Percentiles rank a stretch among this genome's conserved stretches.
Evolutionary conservation across 192 early-diverging fungal species (phyloP).

Genomic region (Coemansia sp.): DNA sequence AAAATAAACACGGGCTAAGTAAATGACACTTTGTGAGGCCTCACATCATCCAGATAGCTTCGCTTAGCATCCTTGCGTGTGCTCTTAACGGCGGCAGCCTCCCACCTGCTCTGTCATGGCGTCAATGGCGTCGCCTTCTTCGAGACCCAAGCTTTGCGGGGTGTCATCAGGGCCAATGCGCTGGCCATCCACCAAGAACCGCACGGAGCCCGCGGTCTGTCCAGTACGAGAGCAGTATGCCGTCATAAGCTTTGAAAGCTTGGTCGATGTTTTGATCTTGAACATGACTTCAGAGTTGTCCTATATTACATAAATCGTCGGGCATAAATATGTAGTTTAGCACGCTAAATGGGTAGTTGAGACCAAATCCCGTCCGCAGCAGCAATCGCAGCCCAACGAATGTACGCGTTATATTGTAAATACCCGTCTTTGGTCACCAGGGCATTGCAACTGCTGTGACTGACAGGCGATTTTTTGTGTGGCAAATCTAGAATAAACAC

Average conservation of each 20-base stretch:
- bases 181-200: slow-evolving; percentile 89
- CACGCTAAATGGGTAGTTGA: background rate
- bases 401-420: background rate
- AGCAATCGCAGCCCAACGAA: background rate
- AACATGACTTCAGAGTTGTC: slow-evolving; percentile 83
- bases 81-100: slow-evolving; percentile 42
- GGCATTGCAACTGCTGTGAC: background rate
- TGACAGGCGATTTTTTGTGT: background rate
- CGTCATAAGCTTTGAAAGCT: slow-evolving; percentile 90
- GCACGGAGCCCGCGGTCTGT: slow-evolving; percentile 72
- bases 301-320: slow-evolving; percentile 25
- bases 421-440: background rate
- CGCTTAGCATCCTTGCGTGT: background rate
- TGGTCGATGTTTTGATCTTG: slow-evolving; percentile 94
- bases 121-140: slow-evolving; percentile 93
- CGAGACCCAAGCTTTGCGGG: slow-evolving; percentile 86
- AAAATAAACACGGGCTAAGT: too few relatives aligned
- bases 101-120: slow-evolving; percentile 95
- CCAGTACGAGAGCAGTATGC: slow-evolving; percentile 89
- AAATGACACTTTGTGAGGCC: background rate
- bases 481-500: slow-evolving; percentile 19
- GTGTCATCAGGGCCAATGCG: slow-evolving; percentile 79
- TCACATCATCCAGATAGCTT: background rate
- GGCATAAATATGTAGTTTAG: background rate
- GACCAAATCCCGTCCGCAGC: background rate